phyloP scores from a whole-genome alignment of 768 basidiomycete species.

The Wakefieldia striispora region DNA sequence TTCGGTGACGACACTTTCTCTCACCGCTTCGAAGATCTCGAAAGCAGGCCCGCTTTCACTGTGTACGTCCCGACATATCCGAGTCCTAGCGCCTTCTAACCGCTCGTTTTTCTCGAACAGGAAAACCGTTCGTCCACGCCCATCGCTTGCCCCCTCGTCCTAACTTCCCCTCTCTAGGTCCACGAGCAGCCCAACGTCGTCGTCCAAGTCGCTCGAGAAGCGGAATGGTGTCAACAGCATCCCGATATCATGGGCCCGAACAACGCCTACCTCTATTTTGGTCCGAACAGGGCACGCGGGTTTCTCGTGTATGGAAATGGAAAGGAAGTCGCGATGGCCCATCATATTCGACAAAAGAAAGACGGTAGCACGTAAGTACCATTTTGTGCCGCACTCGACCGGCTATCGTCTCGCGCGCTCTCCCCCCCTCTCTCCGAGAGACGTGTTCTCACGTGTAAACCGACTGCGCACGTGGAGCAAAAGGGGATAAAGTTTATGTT shows the following conservation, averaged over 20 bases:
- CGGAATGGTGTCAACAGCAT: conserved; percentile 64
- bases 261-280: conserved; percentile 73
- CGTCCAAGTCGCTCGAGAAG: conserved; percentile 62
- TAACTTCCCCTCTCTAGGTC: conserved; percentile 39
- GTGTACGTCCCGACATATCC: conserved; percentile 50
- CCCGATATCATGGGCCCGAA: conserved; percentile 78
- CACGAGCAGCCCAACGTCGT: conserved; percentile 58
- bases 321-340: conserved; percentile 53
- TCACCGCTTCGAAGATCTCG: conserved; percentile 60
- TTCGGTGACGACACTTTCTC: conserved; percentile 63
- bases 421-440: background rate
- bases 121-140: conserved; percentile 17
- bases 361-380: conserved; percentile 60
- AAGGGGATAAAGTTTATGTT: too few relatives aligned
- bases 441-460: background rate
- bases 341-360: conserved; percentile 54
- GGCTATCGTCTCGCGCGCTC: too few relatives aligned
- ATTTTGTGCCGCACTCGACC: background rate
- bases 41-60: conserved; percentile 63
- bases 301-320: conserved; percentile 70
- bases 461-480: too few relatives aligned
- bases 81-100: background rate
- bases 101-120: conserved; percentile 15
- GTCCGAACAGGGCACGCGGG: conserved; percentile 58
- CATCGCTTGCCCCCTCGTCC: background rate